Conservation (phyloP, 495 filamentous ascomycete genomes). For the Zalerion maritima region DNA sequence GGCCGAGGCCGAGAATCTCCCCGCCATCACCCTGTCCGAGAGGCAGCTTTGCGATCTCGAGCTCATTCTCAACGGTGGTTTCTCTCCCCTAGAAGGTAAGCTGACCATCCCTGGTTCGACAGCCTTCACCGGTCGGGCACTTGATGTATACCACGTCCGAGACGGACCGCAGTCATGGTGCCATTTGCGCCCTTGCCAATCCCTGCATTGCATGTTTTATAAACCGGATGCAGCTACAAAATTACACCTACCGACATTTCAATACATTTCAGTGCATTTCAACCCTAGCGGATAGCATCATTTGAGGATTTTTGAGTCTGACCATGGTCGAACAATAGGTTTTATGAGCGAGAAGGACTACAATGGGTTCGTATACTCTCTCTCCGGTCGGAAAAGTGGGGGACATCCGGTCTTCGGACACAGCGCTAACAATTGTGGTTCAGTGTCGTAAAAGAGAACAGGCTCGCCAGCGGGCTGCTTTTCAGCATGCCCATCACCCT, state of each 20-base stretch:
- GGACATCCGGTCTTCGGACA: slow-evolving; percentile 4
- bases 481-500: slow-evolving; percentile 97
- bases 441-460: slow-evolving; percentile 76
- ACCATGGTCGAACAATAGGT: slow-evolving; percentile 39
- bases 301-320: no score
- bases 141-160: no score
- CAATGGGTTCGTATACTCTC: slow-evolving; percentile 51
- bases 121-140: no score
- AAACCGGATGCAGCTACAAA: no score
- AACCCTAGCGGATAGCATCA: not conserved
- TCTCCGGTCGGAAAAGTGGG: slow-evolving; percentile 4
- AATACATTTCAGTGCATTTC: slow-evolving; percentile 2
- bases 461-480: slow-evolving; percentile 76
- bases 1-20: slow-evolving; percentile 73
- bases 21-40: slow-evolving; percentile 74
- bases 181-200: no score
- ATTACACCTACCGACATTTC: no score
- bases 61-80: slow-evolving; percentile 88
- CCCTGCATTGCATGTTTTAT: no score
- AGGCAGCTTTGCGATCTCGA: slow-evolving; percentile 96
- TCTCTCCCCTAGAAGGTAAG: slow-evolving; percentile 91
- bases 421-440: slow-evolving; percentile 5
- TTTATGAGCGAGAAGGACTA: slow-evolving; percentile 98
- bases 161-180: no score
- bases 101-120: slow-evolving; percentile 9